A percentile compares a stretch with the other conserved stretches of the same genome.
phyloP scores from a whole-genome alignment of 2,329 filamentous ascomycete genomes.

The Neophaeococcomyces aloes region DNA sequence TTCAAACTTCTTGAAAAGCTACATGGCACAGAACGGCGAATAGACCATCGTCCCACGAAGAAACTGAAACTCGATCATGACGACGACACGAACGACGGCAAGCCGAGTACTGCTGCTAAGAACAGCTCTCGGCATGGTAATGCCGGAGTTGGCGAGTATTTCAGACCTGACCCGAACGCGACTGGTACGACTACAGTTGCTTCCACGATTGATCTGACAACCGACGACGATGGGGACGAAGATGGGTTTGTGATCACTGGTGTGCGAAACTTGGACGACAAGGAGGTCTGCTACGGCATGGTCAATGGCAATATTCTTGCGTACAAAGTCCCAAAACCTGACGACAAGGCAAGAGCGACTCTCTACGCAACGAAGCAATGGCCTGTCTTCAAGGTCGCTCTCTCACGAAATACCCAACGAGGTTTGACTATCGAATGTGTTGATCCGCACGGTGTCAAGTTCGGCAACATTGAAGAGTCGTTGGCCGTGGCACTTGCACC shows the following conservation, averaged over 20 bases:
- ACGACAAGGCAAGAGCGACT: background rate
- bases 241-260: slow-evolving; percentile 41
- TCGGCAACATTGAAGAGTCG: slow-evolving; percentile 63
- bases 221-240: slow-evolving; percentile 24
- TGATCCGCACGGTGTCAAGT: slow-evolving; percentile 59
- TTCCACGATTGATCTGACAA: slow-evolving; percentile 27
- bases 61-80: slow-evolving; percentile 31
- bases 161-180: slow-evolving; percentile 44
- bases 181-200: slow-evolving; percentile 42
- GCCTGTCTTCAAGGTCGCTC: slow-evolving; percentile 19
- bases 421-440: slow-evolving; percentile 57
- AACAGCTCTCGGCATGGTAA: slow-evolving; percentile 27
- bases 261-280: slow-evolving; percentile 12
- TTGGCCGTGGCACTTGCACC: slow-evolving; percentile 59
- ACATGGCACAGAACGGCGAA: slow-evolving; percentile 44
- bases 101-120: slow-evolving; percentile 33
- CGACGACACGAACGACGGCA: slow-evolving; percentile 2
- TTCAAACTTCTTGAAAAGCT: slow-evolving; percentile 35
- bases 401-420: slow-evolving; percentile 11
- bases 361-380: slow-evolving; percentile 13
- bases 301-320: slow-evolving; percentile 16
- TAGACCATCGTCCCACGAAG: slow-evolving; percentile 41
- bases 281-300: slow-evolving; percentile 22
- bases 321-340: slow-evolving; percentile 19
- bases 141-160: slow-evolving; percentile 51